Evolutionary conservation across 2,329 filamentous ascomycete genomes (phyloP), one percentile per base, ranked within the genome.

Genomic region (Colletotrichum paranaense): DNA sequence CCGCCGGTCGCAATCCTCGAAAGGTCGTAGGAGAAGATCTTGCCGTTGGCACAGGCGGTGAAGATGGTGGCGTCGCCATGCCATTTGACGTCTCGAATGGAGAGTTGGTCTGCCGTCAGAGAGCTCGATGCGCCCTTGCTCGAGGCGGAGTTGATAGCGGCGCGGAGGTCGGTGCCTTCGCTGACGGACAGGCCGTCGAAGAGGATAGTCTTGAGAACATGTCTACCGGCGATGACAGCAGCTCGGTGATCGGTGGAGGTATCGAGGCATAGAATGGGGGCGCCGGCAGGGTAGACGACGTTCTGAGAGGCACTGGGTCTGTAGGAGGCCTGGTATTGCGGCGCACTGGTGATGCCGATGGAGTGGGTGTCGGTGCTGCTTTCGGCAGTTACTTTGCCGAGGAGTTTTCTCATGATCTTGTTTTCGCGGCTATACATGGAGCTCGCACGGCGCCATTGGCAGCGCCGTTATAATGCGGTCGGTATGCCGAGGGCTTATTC

Each of bases 11-110:
- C 85, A 11, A 89, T 77, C 24, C 88, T 86, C 53, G 84, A 84
- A 22, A 92, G 79, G 79, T 92, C 90, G 77, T 92, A 92, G 73
- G 89, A 85, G 74, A 92, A 92, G 76, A 92, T 91, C 80, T 90
- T 90, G 77, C 91, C 91, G 73, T 88, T 90, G 62, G 88, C 88
- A 78, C 90, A 91, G 3, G 91, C 91, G 0, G 91, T 92, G 76
- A 91, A 90, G 67, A 92, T 86, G 49, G 86, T 87, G 16, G 86
- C 85, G 74, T 87, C 85, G 69, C 83, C 84, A 35, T 88, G 85
- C 86, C 90, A 90, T 78, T 89, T 90, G 62, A 91, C 89, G 74
- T 91, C 89, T 76, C 88, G 88, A 75, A 92, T 91, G 46, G 90
- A 91, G 62, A 92, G 84, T 79, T 92, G 90, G 73, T 92, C 90